Evolutionary conservation across 176 grass and related monocot genomes (phyloP).

Genomic region (Chrysopogon serrulatus): DNA sequence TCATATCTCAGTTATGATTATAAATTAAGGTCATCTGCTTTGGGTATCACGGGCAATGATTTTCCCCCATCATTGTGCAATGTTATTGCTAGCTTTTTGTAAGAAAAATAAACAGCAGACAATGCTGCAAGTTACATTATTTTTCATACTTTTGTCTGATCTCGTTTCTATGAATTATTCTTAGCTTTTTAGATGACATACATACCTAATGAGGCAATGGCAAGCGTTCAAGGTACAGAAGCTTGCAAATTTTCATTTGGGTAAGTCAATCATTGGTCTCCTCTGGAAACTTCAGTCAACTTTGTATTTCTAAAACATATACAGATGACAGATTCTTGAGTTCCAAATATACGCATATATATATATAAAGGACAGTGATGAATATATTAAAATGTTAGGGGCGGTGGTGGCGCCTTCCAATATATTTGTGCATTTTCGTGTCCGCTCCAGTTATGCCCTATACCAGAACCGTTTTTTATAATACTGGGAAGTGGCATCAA

Average conservation of each 20-base stretch:
- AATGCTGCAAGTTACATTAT: constrained; percentile 6
- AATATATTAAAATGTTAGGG: neutral
- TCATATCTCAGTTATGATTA: constrained; percentile 19
- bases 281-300: constrained; percentile 23
- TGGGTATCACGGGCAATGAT: constrained; percentile 14
- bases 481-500: neutral
- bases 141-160: neutral
- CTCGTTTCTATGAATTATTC: neutral
- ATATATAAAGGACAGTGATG: neutral
- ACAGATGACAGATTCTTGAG: neutral
- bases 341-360: neutral
- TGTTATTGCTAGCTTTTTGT: neutral
- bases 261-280: neutral
- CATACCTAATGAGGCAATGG: neutral
- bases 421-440: neutral
- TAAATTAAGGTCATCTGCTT: constrained; percentile 29
- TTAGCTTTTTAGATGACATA: neutral
- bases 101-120: neutral
- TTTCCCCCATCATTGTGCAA: constrained; percentile 15
- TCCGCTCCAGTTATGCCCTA: constrained; percentile 3
- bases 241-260: neutral
- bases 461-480: neutral
- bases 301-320: neutral
- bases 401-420: neutral
- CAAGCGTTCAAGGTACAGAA: neutral